Evolutionary conservation across 257 asterid species (phyloP).

Genomic region (Solanum neorickii): DNA sequence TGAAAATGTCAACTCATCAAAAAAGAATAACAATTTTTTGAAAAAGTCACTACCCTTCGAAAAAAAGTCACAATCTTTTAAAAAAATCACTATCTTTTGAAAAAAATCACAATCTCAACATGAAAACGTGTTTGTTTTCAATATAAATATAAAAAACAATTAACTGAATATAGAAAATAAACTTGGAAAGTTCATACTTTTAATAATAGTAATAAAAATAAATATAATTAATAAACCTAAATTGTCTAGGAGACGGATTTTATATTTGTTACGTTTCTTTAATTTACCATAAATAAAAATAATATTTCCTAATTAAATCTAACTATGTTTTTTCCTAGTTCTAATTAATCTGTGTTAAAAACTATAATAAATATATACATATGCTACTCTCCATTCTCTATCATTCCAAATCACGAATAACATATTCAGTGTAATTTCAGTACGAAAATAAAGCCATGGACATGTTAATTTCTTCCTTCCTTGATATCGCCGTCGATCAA

Average conservation of each 20-base stretch:
- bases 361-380: background rate
- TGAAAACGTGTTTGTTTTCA: too few species aligned
- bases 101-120: accelerated
- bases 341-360: background rate
- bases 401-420: background rate
- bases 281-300: too few species aligned
- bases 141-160: too few species aligned
- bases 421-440: accelerated
- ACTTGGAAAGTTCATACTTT: too few species aligned
- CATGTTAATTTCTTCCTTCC: background rate
- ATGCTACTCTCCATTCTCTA: background rate
- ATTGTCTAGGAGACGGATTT: background rate
- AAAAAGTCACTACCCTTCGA: too few species aligned
- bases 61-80: too few species aligned
- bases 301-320: background rate
- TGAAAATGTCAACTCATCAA: too few species aligned
- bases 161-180: too few species aligned
- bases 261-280: background rate
- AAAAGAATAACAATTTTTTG: too few species aligned
- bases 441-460: background rate
- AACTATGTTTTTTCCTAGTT: background rate
- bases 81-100: too few species aligned
- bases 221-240: background rate
- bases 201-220: too few species aligned
- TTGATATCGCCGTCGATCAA: background rate